Base-by-base conservation (phyloP, 108 stramenopile genomes). In the Pseudonitzschia multistriata region DNA sequence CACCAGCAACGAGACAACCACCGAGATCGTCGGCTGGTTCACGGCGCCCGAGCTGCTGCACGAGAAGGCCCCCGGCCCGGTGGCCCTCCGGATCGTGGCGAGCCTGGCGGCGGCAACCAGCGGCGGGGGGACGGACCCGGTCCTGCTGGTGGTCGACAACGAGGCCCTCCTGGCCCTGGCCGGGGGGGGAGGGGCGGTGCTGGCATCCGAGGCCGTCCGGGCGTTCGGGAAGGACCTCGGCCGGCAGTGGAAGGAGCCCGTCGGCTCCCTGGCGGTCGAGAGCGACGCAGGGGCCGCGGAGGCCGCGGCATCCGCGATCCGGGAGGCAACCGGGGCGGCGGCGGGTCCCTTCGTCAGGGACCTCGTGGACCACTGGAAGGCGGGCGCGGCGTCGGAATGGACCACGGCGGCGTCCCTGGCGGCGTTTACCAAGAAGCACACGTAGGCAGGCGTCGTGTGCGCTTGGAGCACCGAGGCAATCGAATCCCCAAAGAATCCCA, bases 11-110 rank as follows among this genome's bases (percentile, higher is more conserved):
- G 42, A 48, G 3, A 69, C 62, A 21, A 29, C 60, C 25, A 66
- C 25, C 33, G n/a, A 15, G 25, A 79, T 92, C 57, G 74, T 92
- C 14, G 91, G 91, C 30, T 92, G 91, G 91, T 92, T 85, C 64
- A 85, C 82, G 42, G 73, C 81, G 28, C 81, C 84, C 14, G 75
- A 73, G 33, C 21, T 79, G 17, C 3, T 79, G 14, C 13, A 30
- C n/a, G 80, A 81, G 25, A 33, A 5, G 36, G 36, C 55, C 29
- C 71, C 85, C 4, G 77, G 68, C 33, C 73, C 85, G 19, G 79
- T 66, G 29, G 79, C 81, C 30, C 34, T 86, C 61, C 66, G 82
- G 5, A 73, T 86, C 62, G 79, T 48, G n/a, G 76, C 79, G 21
- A 61, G 45, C 34, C 55, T 86, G 66, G 74, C 69, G 28, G 62